Evolutionary conservation across 1,284 basidiomycete genomes (phyloP).

Genomic region (Cerrena zonata): DNA sequence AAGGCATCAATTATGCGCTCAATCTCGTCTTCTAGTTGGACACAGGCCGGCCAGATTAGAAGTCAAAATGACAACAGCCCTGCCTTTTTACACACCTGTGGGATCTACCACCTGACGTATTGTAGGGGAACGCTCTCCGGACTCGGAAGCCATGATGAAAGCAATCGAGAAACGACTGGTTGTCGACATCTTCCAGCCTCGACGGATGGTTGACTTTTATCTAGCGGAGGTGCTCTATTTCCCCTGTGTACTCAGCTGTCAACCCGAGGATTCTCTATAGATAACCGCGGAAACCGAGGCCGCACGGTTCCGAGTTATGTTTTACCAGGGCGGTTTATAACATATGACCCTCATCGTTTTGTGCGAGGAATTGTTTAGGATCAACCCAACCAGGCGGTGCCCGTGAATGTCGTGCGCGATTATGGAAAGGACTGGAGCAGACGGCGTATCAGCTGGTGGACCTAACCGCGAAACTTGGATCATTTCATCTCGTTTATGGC

Average conservation of each 20-base stretch:
- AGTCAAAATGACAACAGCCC: not conserved
- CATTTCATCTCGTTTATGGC: not conserved
- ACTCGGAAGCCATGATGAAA: constrained; percentile 7
- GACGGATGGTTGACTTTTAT: not conserved
- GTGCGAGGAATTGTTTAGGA: too few relatives aligned
- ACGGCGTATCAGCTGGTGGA: not conserved
- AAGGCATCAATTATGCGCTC: constrained; percentile 18
- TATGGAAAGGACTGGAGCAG: too few relatives aligned
- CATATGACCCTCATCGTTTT: not conserved
- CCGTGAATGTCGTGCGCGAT: not conserved
- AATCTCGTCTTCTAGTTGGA: constrained; percentile 13
- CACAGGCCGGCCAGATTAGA: constrained; percentile 1
- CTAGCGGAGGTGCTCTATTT: not conserved
- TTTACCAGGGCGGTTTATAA: not conserved
- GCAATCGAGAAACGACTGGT: constrained; percentile 3
- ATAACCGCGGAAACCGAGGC: constrained; percentile 14
- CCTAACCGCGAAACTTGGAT: not conserved
- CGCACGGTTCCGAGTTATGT: not conserved
- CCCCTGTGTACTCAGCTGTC: not conserved
- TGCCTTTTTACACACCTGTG: constrained; percentile 14
- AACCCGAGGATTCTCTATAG: constrained; percentile 2
- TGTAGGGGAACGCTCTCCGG: constrained; percentile 2
- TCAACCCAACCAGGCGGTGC: too few relatives aligned
- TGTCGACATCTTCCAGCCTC: not conserved
- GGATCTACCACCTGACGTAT: constrained; percentile 16